Percentiles rank a stretch among this genome's conserved stretches.
Evolutionary conservation across 768 basidiomycete species (phyloP).

Genomic region (Neoboletus magnificus): DNA sequence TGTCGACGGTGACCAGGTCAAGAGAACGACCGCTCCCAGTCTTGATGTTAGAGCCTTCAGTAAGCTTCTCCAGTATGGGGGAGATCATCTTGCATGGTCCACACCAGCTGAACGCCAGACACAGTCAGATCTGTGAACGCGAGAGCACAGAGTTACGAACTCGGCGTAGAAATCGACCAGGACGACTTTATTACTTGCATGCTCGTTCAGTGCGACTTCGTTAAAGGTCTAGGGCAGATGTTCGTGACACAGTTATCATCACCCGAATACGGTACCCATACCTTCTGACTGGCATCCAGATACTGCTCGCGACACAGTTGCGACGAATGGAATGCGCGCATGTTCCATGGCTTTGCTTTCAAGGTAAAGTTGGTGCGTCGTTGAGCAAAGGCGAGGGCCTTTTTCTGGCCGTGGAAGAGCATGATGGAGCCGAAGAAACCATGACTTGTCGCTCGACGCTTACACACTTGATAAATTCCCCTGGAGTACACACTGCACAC

Average conservation of each 20-base stretch:
- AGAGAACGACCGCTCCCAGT: conserved; percentile 54
- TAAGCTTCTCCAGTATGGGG: conserved; percentile 63
- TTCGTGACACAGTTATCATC: background rate
- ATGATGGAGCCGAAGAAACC: conserved; percentile 5
- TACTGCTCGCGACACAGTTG: conserved; percentile 35
- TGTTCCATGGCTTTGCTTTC: conserved; percentile 23
- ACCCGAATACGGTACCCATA: conserved; percentile 15
- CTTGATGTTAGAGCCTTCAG: conserved; percentile 40
- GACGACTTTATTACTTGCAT: conserved; percentile 49
- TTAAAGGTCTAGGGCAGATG: conserved; percentile 34
- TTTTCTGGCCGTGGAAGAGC: conserved; percentile 11
- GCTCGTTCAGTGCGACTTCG: conserved; percentile 27
- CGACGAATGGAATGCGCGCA: conserved; percentile 42
- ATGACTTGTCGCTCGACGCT: background rate
- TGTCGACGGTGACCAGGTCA: conserved; percentile 72
- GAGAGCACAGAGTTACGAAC: conserved; percentile 40
- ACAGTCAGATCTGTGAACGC: conserved; percentile 1
- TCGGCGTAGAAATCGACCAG: conserved; percentile 82
- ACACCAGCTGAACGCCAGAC: conserved; percentile 59
- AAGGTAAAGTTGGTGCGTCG: conserved; percentile 2
- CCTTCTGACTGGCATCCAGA: conserved; percentile 43
- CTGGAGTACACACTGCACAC: background rate
- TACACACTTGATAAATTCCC: background rate
- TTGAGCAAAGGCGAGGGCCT: background rate
- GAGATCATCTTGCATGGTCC: conserved; percentile 70